Evolutionary conservation across 2,329 filamentous ascomycete species (phyloP).

Genomic region (Xylaria sp.): DNA sequence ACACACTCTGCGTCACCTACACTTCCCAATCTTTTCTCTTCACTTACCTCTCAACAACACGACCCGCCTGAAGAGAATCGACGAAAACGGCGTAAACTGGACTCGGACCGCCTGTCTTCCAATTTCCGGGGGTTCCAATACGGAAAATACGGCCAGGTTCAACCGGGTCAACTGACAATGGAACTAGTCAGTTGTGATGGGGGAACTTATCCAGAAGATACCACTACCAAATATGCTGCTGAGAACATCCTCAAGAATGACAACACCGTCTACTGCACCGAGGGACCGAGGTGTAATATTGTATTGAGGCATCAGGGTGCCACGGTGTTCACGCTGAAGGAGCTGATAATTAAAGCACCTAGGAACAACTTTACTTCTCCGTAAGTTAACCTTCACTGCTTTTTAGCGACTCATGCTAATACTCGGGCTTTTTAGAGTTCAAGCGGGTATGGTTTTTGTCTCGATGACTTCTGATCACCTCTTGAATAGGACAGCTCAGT

Average conservation of each 20-base stretch:
- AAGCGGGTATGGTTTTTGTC: conserved; percentile 92
- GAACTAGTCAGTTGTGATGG: conserved; percentile 92
- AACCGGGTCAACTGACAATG: conserved; percentile 83
- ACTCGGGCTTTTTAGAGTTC: conserved; percentile 63
- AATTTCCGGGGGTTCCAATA: conserved; percentile 75
- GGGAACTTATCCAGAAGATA: conserved; percentile 74
- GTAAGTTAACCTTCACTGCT: conserved; percentile 64
- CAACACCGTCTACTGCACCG: conserved; percentile 87
- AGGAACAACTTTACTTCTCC: conserved; percentile 84
- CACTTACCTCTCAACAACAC: conserved; percentile 42
- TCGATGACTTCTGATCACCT: conserved; percentile 86
- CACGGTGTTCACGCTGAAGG: conserved; percentile 83
- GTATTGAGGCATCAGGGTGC: conserved; percentile 83
- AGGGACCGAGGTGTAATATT: conserved; percentile 87
- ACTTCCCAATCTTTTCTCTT: conserved; percentile 46
- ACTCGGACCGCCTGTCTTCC: conserved; percentile 67
- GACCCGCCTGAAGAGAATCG: conserved; percentile 53
- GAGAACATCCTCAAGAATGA: conserved; percentile 89
- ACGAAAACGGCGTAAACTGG: conserved; percentile 77
- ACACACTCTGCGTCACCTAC: conserved; percentile 38
- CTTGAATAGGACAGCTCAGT: conserved; percentile 76
- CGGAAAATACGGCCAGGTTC: conserved; percentile 87
- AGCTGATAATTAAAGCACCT: conserved; percentile 88
- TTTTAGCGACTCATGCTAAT: conserved; percentile 49
- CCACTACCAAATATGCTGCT: conserved; percentile 65